Base-by-base conservation (phyloP, 169 alveolate genomes). In the Cryptosporidium baileyi region DNA sequence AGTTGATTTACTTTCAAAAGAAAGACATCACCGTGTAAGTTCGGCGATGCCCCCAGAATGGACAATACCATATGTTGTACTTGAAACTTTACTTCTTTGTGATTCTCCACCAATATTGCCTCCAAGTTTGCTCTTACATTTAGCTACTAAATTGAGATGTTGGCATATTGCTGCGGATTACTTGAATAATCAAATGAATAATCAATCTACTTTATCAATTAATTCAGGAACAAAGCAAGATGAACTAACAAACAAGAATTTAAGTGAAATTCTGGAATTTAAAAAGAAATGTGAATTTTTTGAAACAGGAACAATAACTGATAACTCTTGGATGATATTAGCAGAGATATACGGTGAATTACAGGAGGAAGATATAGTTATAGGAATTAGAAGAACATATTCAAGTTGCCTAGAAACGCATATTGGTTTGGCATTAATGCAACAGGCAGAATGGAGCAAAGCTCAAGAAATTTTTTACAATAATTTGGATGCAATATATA, bases 371-470 rank as follows among this genome's bases (percentile, higher is more conserved):
- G 85, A 74, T 51, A 57, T 74, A 19, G 85, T 74, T 15, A 74
- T 74, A 34, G 85, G 85, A 19, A 74, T 74, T 54, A 24, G 67
- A 13, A 74, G 85, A 13, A 9, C 74, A 15, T 59, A 34, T 54
- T 74, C 85, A 1, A 74, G 24, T 74, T 74, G 85, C 49, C 19
- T 74, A 22, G 85, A 74, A 74, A 74, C 85, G 8, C 85, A 74
- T 54, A 43, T 43, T 22, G 85, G 85, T 1, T 24, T 74, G 15
- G 85, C 85, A 22, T 22, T 74, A 57, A 74, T 74, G 85, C 85
- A 74, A 54, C 85, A 74, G 40, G 85, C 85, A 4, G 85, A 74
- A 30, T 74, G 85, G 85, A 54, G 85, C 38, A 74, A 59, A 51
- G 85, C 85, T 32, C 85, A 74, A 41, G 85, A 74, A 28, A 74